These are phyloP conservation scores for Suhomyces emberorum DNA, from an alignment of 805 yeast genomes.

Conservation along the genomic window DNA sequence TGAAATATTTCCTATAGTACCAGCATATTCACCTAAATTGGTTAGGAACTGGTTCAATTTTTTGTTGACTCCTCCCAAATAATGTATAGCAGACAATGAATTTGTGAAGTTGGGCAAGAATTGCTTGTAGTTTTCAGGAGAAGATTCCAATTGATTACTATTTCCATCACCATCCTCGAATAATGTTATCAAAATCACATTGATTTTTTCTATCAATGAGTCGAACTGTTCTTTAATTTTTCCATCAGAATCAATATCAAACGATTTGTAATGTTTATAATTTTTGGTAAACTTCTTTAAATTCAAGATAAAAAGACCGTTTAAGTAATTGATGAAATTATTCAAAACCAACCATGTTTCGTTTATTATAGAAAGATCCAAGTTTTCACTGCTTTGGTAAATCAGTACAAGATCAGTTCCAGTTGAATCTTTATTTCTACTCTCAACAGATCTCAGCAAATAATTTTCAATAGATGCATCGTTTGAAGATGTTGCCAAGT, in stretches of 20 bases:
- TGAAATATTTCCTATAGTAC: slow-evolving; percentile 30
- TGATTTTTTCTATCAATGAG: slow-evolving; percentile 22
- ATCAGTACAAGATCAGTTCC: slow-evolving; percentile 9
- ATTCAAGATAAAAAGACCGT: slow-evolving; percentile 27
- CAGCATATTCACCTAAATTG: slow-evolving; percentile 28
- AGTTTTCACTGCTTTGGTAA: slow-evolving; percentile 36
- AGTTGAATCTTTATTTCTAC: neutral
- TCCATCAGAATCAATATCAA: slow-evolving; percentile 29
- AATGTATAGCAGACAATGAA: slow-evolving; percentile 38
- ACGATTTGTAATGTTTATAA: slow-evolving; percentile 31
- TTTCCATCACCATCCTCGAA: slow-evolving; percentile 27
- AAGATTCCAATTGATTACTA: slow-evolving; percentile 32
- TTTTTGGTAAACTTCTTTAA: slow-evolving; percentile 35
- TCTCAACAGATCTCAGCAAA: neutral
- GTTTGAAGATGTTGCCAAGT: slow-evolving; percentile 26
- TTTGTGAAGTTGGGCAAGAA: slow-evolving; percentile 40
- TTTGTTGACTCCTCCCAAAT: slow-evolving; percentile 26
- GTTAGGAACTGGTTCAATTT: slow-evolving; percentile 29
- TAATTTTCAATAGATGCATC: slow-evolving; percentile 1
- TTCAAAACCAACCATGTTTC: slow-evolving; percentile 43
- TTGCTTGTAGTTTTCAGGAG: slow-evolving; percentile 32
- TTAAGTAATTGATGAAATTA: slow-evolving; percentile 33
- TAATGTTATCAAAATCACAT: slow-evolving; percentile 23
- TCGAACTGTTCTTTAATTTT: slow-evolving; percentile 25
- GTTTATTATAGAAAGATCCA: slow-evolving; percentile 39